phyloP scores from a whole-genome alignment of 192 early-diverging fungal species.

The Spizellomyces sp. region DNA sequence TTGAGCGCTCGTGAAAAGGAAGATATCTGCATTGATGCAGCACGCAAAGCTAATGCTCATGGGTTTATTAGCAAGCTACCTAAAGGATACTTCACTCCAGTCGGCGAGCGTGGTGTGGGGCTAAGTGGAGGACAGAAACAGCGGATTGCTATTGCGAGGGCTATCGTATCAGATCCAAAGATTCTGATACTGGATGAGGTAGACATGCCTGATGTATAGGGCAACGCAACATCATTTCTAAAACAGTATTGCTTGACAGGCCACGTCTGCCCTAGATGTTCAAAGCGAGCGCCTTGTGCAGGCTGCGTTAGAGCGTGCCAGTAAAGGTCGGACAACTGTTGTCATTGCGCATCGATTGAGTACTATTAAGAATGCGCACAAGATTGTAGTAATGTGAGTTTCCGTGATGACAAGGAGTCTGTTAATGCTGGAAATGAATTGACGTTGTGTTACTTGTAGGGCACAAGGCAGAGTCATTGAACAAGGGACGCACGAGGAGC shows the following conservation, averaged over 20 bases:
- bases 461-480: conserved; percentile 21
- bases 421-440: no score
- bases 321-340: conserved; percentile 73
- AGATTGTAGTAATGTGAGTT: neutral
- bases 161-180: conserved; percentile 78
- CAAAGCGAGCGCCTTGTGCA: conserved; percentile 48
- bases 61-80: conserved; percentile 67
- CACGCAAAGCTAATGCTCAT: neutral
- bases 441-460: no score
- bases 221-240: neutral
- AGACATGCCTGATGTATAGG: neutral
- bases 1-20: conserved; percentile 7
- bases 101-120: conserved; percentile 69
- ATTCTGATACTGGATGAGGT: conserved; percentile 66
- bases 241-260: conserved; percentile 18
- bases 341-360: conserved; percentile 64
- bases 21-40: conserved; percentile 42
- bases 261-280: conserved; percentile 50
- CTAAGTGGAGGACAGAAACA: conserved; percentile 91
- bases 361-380: conserved; percentile 31
- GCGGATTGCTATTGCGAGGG: conserved; percentile 92
- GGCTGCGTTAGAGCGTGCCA: conserved; percentile 41
- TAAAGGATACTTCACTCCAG: conserved; percentile 74
- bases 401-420: no score
- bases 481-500: conserved; percentile 63